Evolutionary conservation across 306 rosid species (phyloP).

Genomic region (Prunus armeniaca): DNA sequence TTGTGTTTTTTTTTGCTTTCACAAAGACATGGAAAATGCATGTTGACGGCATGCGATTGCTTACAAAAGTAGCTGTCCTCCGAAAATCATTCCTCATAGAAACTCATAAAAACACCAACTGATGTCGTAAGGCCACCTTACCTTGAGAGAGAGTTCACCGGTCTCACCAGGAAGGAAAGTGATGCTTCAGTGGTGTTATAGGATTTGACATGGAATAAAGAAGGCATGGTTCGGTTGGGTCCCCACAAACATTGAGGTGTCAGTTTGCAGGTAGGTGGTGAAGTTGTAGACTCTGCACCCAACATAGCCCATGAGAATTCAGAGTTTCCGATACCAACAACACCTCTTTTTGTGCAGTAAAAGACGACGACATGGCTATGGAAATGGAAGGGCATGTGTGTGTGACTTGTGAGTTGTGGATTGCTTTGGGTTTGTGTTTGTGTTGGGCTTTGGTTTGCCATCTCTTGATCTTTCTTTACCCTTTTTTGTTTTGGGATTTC

Average conservation of each 20-base stretch:
- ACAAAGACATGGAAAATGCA: background rate
- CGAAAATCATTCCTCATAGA: background rate
- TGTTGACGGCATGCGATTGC: background rate
- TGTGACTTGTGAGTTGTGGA: slow-evolving; percentile 3
- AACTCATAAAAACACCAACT: background rate
- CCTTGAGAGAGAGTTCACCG: background rate
- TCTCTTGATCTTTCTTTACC: background rate
- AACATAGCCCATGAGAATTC: slow-evolving; percentile 56
- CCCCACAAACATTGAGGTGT: slow-evolving; percentile 43
- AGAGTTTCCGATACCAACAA: slow-evolving; percentile 37
- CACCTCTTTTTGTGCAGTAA: slow-evolving; percentile 27
- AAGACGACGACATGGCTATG: slow-evolving; percentile 40
- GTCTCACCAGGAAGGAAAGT: background rate
- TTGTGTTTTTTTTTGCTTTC: background rate
- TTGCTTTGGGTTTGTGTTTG: slow-evolving; percentile 17
- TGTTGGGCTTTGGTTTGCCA: background rate
- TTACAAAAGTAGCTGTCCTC: background rate
- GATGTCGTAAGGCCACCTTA: background rate
- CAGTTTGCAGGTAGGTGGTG: slow-evolving; percentile 56
- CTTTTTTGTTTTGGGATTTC: slow-evolving; percentile 30
- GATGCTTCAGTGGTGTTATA: slow-evolving; percentile 7
- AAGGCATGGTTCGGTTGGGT: slow-evolving; percentile 7
- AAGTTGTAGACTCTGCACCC: slow-evolving; percentile 56
- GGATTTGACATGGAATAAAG: background rate
- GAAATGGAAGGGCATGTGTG: slow-evolving; percentile 17